Percentiles rank a stretch among this genome's conserved stretches.
Conservation (phyloP, 208 protist genomes). For the Acanthamoeba castellanii region DNA sequence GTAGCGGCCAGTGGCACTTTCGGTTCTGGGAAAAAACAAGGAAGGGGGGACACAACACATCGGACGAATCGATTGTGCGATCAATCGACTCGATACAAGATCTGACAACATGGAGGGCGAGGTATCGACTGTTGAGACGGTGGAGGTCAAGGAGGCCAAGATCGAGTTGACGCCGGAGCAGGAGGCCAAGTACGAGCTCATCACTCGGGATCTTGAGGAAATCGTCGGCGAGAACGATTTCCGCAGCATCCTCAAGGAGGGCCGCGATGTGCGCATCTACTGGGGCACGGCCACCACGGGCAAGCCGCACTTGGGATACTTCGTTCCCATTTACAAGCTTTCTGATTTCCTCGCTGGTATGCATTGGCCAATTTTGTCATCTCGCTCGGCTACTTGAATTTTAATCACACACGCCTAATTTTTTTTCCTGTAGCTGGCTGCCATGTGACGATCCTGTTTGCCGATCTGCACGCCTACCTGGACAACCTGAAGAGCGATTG, state of each 20-base stretch:
- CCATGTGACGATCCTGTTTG: constrained; percentile 83
- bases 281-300: constrained; percentile 85
- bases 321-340: constrained; percentile 86
- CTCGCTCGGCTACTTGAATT: background rate
- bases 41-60: background rate
- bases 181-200: constrained; percentile 76
- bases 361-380: background rate
- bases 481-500: constrained; percentile 85
- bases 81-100: background rate
- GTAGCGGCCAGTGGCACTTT: background rate
- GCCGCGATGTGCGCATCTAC: constrained; percentile 80
- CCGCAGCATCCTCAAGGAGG: constrained; percentile 72
- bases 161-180: constrained; percentile 40
- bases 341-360: constrained; percentile 81
- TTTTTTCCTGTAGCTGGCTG: constrained; percentile 13
- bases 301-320: constrained; percentile 85
- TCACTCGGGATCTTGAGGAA: constrained; percentile 80
- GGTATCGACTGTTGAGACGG: background rate
- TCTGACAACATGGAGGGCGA: constrained; percentile 16
- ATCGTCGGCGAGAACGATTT: constrained; percentile 77
- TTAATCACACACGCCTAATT: background rate
- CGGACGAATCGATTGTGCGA: background rate
- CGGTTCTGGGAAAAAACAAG: background rate
- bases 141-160: background rate
- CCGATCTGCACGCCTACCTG: constrained; percentile 85